Percentiles rank a stretch among this genome's conserved stretches.
phyloP scores from a whole-genome alignment of 2,329 filamentous ascomycete genomes.

The Cordyceps farinosa region DNA sequence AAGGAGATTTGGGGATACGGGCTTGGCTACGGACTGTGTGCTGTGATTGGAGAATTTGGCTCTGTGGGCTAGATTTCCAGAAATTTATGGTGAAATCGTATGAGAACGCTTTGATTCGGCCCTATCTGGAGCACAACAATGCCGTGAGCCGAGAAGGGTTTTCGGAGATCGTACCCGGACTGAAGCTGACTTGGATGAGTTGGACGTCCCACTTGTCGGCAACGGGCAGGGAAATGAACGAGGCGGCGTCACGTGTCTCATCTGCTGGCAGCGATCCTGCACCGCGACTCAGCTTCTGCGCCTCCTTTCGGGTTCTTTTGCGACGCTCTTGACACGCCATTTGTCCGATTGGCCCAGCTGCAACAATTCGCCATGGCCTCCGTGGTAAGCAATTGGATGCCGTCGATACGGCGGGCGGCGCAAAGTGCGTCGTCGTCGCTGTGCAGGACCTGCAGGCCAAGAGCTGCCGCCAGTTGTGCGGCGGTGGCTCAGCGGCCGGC shows the following conservation, averaged over 20 bases:
- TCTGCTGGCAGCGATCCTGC: background rate
- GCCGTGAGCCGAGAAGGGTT: background rate
- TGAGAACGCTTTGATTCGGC: background rate
- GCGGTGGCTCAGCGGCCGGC: slow-evolving; percentile 7
- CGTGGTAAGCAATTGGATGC: slow-evolving; percentile 7
- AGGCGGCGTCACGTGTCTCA: slow-evolving; percentile 10
- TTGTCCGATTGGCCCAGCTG: background rate
- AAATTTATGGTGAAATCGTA: background rate
- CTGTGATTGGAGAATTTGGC: background rate
- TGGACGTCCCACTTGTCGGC: background rate
- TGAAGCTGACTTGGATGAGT: background rate
- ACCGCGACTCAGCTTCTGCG: background rate
- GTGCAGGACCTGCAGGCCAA: background rate
- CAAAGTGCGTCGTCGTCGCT: background rate
- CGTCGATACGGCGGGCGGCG: background rate
- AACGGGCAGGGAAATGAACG: background rate
- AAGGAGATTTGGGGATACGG: background rate
- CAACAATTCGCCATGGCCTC: background rate
- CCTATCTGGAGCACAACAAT: background rate
- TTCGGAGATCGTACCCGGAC: slow-evolving; percentile 7
- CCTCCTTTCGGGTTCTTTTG: background rate
- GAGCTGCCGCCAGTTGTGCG: background rate
- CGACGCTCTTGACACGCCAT: background rate
- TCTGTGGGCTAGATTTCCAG: background rate
- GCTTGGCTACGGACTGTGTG: background rate